Evolutionary conservation across 2,329 filamentous ascomycete genomes (phyloP).

Genomic region (Thielaviopsis musarum): DNA sequence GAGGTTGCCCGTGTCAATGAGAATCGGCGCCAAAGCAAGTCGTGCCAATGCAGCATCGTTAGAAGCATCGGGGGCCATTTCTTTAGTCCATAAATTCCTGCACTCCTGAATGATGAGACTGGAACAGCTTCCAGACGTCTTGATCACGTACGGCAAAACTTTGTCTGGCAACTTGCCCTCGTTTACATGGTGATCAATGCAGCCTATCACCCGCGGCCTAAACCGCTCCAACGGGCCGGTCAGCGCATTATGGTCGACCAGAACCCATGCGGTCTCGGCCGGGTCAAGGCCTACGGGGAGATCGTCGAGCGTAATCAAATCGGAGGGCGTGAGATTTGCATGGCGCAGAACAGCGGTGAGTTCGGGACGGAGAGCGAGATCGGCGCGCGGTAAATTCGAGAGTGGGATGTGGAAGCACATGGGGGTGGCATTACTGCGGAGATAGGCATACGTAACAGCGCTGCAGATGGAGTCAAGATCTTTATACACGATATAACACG

Average conservation of each 20-base stretch:
- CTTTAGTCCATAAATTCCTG: conserved; percentile 33
- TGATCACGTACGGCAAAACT: conserved; percentile 41
- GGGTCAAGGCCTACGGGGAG: conserved; percentile 29
- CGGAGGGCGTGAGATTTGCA: conserved; percentile 38
- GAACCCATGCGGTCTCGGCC: conserved; percentile 47
- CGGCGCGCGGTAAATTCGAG: conserved; percentile 49
- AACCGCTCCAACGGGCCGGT: conserved; percentile 44
- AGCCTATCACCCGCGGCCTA: conserved; percentile 37
- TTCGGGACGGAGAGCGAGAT: conserved; percentile 57
- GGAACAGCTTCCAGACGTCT: conserved; percentile 54
- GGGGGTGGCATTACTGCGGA: conserved; percentile 42
- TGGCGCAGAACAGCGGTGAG: conserved; percentile 46
- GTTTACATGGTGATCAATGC: conserved; percentile 67
- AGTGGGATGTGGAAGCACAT: conserved; percentile 51
- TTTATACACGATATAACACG: conserved; percentile 17
- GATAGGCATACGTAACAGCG: conserved; percentile 56
- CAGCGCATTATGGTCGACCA: conserved; percentile 67
- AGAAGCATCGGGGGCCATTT: conserved; percentile 14
- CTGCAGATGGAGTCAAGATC: conserved; percentile 71
- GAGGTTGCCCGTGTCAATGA: conserved; percentile 58
- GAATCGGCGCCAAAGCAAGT: conserved; percentile 50
- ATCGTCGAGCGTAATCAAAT: conserved; percentile 47
- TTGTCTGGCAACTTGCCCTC: conserved; percentile 36
- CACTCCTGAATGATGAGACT: conserved; percentile 50
- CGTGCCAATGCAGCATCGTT: conserved; percentile 45